Conservation (phyloP, 305 asterid genomes). For the Plantago lanceolata region DNA sequence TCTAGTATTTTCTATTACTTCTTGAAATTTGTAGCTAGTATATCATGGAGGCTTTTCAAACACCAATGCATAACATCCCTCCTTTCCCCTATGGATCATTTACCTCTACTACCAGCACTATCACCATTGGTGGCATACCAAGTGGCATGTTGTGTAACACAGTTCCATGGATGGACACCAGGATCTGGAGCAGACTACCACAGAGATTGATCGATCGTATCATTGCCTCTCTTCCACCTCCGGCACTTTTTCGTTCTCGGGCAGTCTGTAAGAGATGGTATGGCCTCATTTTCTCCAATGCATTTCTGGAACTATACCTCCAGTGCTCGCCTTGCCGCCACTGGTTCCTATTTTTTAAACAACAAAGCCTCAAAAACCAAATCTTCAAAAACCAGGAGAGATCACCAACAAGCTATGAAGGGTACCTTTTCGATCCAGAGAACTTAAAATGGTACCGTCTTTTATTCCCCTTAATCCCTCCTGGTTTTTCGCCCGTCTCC, state of each 20-base stretch:
- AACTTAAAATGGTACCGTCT: constrained; percentile 57
- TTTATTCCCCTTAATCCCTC: constrained; percentile 55
- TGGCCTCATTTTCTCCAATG: constrained; percentile 53
- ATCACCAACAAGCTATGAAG: constrained; percentile 31
- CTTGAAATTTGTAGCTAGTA: neutral
- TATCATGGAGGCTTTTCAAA: constrained; percentile 61
- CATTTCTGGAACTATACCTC: constrained; percentile 63
- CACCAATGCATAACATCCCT: constrained; percentile 36
- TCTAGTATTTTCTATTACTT: too few species aligned
- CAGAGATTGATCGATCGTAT: constrained; percentile 62
- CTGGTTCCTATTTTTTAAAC: constrained; percentile 76
- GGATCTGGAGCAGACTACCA: constrained; percentile 86
- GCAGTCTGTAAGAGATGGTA: constrained; percentile 87
- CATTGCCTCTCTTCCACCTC: constrained; percentile 71
- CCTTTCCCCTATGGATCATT: constrained; percentile 44
- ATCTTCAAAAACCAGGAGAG: constrained; percentile 29
- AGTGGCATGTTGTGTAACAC: constrained; percentile 5
- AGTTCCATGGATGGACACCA: constrained; percentile 63
- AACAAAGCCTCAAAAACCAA: constrained; percentile 38
- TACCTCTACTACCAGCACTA: constrained; percentile 18
- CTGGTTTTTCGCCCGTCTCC: constrained; percentile 61
- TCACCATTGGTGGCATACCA: constrained; percentile 15
- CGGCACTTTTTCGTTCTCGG: constrained; percentile 75
- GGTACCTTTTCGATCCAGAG: constrained; percentile 64
- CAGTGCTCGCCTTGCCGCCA: constrained; percentile 50